Evolutionary conservation across 768 basidiomycete genomes (phyloP).

Genomic region (Boletus reticulatus): DNA sequence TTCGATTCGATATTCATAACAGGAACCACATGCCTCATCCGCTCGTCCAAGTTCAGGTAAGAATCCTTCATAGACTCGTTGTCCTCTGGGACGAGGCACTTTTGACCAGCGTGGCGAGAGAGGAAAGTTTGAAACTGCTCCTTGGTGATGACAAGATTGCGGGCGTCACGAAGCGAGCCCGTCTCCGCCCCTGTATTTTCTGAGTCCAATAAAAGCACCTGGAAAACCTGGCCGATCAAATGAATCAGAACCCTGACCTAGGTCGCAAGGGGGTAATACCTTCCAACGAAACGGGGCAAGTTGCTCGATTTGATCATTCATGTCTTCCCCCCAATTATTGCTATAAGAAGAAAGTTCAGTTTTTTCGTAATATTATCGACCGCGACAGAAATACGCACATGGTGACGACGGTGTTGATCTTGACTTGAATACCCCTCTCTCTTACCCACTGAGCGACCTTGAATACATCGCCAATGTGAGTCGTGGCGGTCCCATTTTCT

Average conservation of each 20-base stretch:
- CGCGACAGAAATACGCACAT: constrained; percentile 11
- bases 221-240: constrained; percentile 28
- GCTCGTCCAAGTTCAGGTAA: not conserved
- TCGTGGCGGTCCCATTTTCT: constrained; percentile 30
- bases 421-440: constrained; percentile 35
- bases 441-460: constrained; percentile 36
- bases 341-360: constrained; percentile 9
- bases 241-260: too few species aligned
- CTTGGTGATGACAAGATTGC: constrained; percentile 29
- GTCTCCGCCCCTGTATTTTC: constrained; percentile 34
- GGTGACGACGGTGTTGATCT: constrained; percentile 37
- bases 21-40: not conserved
- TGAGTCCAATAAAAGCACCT: constrained; percentile 35
- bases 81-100: not conserved
- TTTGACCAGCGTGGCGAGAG: not conserved
- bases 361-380: rapidly evolving
- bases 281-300: constrained; percentile 40
- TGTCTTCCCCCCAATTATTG: constrained; percentile 40
- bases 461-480: constrained; percentile 35
- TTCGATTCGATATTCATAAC: too few species aligned
- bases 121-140: not conserved
- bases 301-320: constrained; percentile 36
- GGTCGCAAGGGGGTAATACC: constrained; percentile 13
- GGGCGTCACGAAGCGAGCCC: constrained; percentile 33
- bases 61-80: constrained; percentile 4